Conservation (phyloP, 768 basidiomycete species). For the Lactifluus volemus region DNA sequence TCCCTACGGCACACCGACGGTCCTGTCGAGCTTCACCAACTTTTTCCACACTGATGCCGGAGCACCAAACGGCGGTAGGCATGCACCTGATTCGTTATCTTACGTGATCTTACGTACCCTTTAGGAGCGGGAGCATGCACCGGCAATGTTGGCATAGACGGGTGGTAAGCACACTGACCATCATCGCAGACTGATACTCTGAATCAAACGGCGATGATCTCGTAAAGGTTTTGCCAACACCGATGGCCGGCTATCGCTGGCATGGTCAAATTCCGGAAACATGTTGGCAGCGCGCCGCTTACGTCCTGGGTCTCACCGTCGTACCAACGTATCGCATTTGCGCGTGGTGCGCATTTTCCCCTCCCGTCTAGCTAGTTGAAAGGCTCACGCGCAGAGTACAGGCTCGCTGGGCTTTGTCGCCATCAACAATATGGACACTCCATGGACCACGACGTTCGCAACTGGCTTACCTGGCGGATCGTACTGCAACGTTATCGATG, state of each 20-base stretch:
- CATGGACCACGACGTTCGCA: slow-evolving; percentile 47
- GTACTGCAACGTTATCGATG: slow-evolving; percentile 60
- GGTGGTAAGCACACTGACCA: slow-evolving; percentile 30
- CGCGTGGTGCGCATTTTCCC: slow-evolving; percentile 35
- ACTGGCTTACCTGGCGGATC: slow-evolving; percentile 49
- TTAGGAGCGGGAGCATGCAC: slow-evolving; percentile 43
- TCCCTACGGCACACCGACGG: slow-evolving; percentile 55
- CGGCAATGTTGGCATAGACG: slow-evolving; percentile 40
- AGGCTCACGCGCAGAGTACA: slow-evolving; percentile 18
- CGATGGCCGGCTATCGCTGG: slow-evolving; percentile 48
- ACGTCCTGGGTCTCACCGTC: slow-evolving; percentile 52
- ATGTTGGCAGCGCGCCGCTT: slow-evolving; percentile 42
- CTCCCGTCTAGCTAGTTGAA: neutral
- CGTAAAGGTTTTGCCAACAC: slow-evolving; percentile 48
- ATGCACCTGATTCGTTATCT: neutral
- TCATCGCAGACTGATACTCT: neutral
- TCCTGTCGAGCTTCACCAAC: slow-evolving; percentile 48
- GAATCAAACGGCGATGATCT: too few species aligned
- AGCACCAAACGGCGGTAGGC: slow-evolving; percentile 47
- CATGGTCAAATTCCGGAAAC: slow-evolving; percentile 54
- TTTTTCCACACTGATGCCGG: slow-evolving; percentile 45
- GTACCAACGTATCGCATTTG: slow-evolving; percentile 56
- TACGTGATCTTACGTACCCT: neutral
- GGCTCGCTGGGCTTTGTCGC: slow-evolving; percentile 52
- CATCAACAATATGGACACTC: slow-evolving; percentile 53